Evolutionary conservation across 805 yeast species (phyloP).

Genomic region (Candida sithepensis): DNA sequence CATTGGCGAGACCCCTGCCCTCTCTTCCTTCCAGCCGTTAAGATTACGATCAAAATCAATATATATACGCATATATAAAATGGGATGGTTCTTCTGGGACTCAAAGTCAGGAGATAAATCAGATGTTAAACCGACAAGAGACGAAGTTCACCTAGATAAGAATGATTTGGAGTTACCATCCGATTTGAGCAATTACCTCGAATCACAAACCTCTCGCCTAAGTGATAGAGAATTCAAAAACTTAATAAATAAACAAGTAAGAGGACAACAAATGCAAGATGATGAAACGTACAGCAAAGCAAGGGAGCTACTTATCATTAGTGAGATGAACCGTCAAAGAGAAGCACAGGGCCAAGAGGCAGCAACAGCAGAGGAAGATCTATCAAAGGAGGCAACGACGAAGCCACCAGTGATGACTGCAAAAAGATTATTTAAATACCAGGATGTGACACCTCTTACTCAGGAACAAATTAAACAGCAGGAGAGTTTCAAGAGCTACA

Average conservation of each 20-base stretch:
- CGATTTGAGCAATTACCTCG: conserved; percentile 25
- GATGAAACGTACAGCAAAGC: conserved; percentile 1
- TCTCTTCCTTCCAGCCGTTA: background rate
- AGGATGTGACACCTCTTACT: conserved; percentile 5
- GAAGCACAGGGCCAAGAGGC: conserved; percentile 1
- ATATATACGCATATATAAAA: conserved; percentile 2
- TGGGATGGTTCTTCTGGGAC: conserved; percentile 17
- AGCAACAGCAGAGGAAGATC: background rate
- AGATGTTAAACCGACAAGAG: conserved; percentile 3
- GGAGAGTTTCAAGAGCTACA: conserved; percentile 26
- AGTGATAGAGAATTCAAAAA: conserved; percentile 32
- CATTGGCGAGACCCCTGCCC: too few relatives aligned
- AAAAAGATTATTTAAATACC: conserved; percentile 6
- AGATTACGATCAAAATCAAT: background rate
- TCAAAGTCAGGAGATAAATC: background rate
- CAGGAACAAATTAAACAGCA: conserved; percentile 12
- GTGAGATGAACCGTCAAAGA: conserved; percentile 1
- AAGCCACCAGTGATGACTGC: background rate
- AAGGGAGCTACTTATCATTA: background rate
- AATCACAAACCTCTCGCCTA: conserved; percentile 22
- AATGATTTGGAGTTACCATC: conserved; percentile 15
- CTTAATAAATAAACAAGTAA: conserved; percentile 12
- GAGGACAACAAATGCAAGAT: conserved; percentile 1
- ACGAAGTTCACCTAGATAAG: background rate
- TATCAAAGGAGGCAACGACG: background rate